These are phyloP conservation scores for Candida tropicalis DNA, from an alignment of 1,139 yeast genomes.

Conservation along the genomic window DNA sequence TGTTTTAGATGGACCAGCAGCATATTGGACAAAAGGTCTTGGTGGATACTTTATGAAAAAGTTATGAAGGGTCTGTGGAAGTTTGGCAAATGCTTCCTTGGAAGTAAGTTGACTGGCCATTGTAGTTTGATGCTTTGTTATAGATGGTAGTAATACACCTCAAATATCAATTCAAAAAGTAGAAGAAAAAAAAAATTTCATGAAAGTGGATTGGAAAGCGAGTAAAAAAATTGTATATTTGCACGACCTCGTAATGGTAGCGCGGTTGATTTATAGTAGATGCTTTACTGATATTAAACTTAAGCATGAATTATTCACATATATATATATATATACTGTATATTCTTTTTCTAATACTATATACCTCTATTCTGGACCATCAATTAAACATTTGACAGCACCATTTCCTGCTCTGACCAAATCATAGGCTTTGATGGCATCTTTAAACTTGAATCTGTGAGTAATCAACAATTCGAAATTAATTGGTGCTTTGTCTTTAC, in stretches of 20 bases:
- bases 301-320: too few species aligned
- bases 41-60: slow-evolving; percentile 90
- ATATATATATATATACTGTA: too few species aligned
- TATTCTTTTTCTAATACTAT: too few species aligned
- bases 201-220: slow-evolving; percentile 4
- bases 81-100: slow-evolving; percentile 52
- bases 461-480: slow-evolving; percentile 67
- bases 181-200: slow-evolving; percentile 6
- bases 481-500: slow-evolving; percentile 50
- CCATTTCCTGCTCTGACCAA: slow-evolving; percentile 53
- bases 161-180: not conserved
- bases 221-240: not conserved
- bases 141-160: too few species aligned
- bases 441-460: slow-evolving; percentile 71
- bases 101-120: slow-evolving; percentile 21
- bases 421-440: slow-evolving; percentile 82
- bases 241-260: not conserved
- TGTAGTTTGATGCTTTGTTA: not conserved
- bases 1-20: slow-evolving; percentile 64
- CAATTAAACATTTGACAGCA: slow-evolving; percentile 49
- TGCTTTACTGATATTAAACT: too few species aligned
- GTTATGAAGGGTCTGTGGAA: slow-evolving; percentile 72
- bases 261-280: not conserved
- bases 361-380: slow-evolving; percentile 36
- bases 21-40: slow-evolving; percentile 69